Percentiles rank a stretch among this genome's conserved stretches.
phyloP scores from a whole-genome alignment of 2,329 filamentous ascomycete genomes.

The Phaeosphaeriaceae sp. region DNA sequence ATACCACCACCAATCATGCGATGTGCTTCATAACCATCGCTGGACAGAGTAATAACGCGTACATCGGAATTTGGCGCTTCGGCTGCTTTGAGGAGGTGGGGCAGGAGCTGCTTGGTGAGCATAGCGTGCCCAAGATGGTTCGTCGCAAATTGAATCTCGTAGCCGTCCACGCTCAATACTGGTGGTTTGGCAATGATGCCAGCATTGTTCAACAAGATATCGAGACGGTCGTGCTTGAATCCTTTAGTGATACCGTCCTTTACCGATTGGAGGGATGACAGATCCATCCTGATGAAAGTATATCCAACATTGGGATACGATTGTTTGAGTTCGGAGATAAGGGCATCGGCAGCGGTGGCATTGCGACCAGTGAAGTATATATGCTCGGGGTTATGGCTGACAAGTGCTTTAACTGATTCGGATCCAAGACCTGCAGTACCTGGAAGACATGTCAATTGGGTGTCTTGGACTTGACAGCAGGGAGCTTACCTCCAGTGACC shows the following conservation, averaged over 20 bases:
- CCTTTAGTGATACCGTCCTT: not conserved
- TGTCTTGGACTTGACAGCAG: not conserved
- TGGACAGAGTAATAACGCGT: constrained; percentile 50
- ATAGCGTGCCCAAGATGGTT: constrained; percentile 58
- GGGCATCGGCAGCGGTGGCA: constrained; percentile 36
- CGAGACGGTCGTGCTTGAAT: constrained; percentile 36
- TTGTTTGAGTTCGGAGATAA: constrained; percentile 43
- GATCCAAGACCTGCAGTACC: constrained; percentile 55
- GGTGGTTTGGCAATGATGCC: constrained; percentile 45
- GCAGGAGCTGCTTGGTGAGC: constrained; percentile 51
- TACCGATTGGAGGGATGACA: not conserved
- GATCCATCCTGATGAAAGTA: not conserved
- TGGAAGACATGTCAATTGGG: constrained; percentile 7
- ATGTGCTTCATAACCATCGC: constrained; percentile 26
- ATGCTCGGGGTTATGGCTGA: constrained; percentile 49
- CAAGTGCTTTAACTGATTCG: constrained; percentile 48
- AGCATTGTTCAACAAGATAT: constrained; percentile 54
- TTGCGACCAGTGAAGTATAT: constrained; percentile 55
- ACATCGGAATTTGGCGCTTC: constrained; percentile 44
- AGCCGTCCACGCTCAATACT: constrained; percentile 51
- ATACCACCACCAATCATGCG: constrained; percentile 29
- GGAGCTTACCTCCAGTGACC: constrained; percentile 28
- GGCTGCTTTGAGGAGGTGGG: constrained; percentile 48
- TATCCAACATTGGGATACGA: constrained; percentile 26
- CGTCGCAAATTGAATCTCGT: constrained; percentile 57